Percentiles rank a stretch among this genome's conserved stretches.
Evolutionary conservation across 257 asterid species (phyloP).

Genomic region (Cinchona pubescens): DNA sequence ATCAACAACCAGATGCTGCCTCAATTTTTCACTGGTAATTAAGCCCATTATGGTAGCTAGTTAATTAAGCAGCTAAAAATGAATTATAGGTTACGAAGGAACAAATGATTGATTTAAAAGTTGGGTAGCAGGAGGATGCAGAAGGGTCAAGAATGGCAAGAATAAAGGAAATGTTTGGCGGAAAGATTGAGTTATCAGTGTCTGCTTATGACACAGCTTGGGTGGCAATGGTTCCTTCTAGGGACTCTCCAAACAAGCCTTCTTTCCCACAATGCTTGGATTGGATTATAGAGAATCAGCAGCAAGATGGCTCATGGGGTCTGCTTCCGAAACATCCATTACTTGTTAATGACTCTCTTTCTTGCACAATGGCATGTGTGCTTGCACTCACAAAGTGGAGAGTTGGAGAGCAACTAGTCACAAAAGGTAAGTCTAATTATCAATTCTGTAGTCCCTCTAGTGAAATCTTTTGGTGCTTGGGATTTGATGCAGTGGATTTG

Average conservation of each 20-base stretch:
- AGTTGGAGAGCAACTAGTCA: constrained; percentile 15
- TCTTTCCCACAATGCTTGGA: constrained; percentile 28
- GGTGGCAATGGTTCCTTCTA: constrained; percentile 32
- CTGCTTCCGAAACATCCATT: constrained; percentile 18
- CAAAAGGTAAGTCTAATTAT: constrained; percentile 13
- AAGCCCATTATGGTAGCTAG: too few relatives aligned
- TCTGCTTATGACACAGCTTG: constrained; percentile 38
- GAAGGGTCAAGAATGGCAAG: constrained; percentile 12
- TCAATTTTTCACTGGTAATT: not conserved
- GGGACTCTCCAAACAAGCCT: constrained; percentile 13
- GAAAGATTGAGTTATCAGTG: constrained; percentile 26
- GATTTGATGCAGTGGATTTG: too few relatives aligned
- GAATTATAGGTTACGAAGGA: too few relatives aligned
- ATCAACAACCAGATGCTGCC: constrained; percentile 18
- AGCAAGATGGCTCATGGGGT: constrained; percentile 41
- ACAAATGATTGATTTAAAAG: too few relatives aligned
- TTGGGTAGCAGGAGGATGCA: not conserved
- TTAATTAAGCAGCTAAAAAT: too few relatives aligned
- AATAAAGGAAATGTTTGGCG: constrained; percentile 21
- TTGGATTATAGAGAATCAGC: constrained; percentile 38
- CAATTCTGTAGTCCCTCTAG: too few relatives aligned
- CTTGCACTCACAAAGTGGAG: constrained; percentile 36
- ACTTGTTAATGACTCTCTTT: constrained; percentile 23
- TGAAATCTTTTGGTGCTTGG: too few relatives aligned
- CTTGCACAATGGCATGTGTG: constrained; percentile 35